These are phyloP conservation scores for Chaetomium sp. DNA, from an alignment of 2,329 filamentous ascomycete species.

Conservation along the genomic window DNA sequence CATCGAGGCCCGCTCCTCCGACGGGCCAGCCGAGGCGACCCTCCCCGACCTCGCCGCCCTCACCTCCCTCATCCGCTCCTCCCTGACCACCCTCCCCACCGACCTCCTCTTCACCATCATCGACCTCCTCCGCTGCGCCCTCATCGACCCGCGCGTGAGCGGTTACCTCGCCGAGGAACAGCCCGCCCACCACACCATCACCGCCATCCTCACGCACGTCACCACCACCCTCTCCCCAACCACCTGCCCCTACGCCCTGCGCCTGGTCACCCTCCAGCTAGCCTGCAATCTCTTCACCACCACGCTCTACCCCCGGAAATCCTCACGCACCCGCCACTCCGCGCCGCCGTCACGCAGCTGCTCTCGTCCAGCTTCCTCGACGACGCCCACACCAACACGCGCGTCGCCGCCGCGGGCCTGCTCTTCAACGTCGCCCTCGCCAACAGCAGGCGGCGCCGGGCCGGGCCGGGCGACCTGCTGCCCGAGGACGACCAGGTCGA, in stretches of 20 bases:
- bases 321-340: slow-evolving; percentile 54
- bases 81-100: slow-evolving; percentile 57
- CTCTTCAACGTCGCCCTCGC: slow-evolving; percentile 78
- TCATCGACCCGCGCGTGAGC: slow-evolving; percentile 76
- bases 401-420: slow-evolving; percentile 79
- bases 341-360: slow-evolving; percentile 64
- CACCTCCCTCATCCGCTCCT: slow-evolving; percentile 60
- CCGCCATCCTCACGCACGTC: slow-evolving; percentile 62
- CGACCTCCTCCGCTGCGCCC: slow-evolving; percentile 79
- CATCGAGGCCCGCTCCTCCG: slow-evolving; percentile 61
- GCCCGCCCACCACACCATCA: slow-evolving; percentile 65
- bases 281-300: slow-evolving; percentile 83
- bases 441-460: slow-evolving; percentile 66
- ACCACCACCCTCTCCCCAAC: slow-evolving; percentile 51
- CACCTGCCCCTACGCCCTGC: slow-evolving; percentile 74
- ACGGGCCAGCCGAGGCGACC: slow-evolving; percentile 64
- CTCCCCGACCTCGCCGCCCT: slow-evolving; percentile 72
- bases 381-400: slow-evolving; percentile 69
- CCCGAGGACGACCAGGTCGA: slow-evolving; percentile 75
- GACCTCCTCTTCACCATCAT: slow-evolving; percentile 77
- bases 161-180: slow-evolving; percentile 84
- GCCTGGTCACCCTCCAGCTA: slow-evolving; percentile 81
- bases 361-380: slow-evolving; percentile 80
- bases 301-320: slow-evolving; percentile 69
- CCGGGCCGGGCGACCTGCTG: slow-evolving; percentile 59